Evolutionary conservation across 352 stramenopile genomes (phyloP).

Genomic region (Globisporangium ultimum): DNA sequence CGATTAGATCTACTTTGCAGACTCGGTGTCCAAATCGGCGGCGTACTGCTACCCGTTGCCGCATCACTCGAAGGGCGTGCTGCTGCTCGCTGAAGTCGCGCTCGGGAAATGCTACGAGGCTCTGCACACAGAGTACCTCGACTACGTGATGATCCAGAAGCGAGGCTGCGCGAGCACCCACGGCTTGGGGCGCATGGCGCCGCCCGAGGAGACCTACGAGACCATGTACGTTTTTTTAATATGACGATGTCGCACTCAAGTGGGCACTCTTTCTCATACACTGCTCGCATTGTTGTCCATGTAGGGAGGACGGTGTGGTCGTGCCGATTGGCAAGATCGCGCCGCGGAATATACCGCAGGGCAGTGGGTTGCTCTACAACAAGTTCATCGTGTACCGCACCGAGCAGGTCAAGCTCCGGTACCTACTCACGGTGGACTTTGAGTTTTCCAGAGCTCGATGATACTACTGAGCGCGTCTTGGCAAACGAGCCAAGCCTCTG

Average conservation of each 20-base stretch:
- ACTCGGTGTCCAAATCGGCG: constrained; percentile 76
- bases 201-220: constrained; percentile 36
- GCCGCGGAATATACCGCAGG: constrained; percentile 26
- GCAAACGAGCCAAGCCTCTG: too few species aligned
- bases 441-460: not conserved
- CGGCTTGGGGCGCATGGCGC: constrained; percentile 60
- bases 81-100: constrained; percentile 66
- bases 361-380: constrained; percentile 66
- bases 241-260: not conserved
- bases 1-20: constrained; percentile 86
- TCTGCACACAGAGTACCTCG: constrained; percentile 52
- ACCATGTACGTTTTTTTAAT: constrained; percentile 27
- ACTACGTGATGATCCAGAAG: constrained; percentile 43
- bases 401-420: constrained; percentile 65
- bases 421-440: constrained; percentile 54
- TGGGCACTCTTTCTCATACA: not conserved
- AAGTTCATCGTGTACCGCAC: constrained; percentile 75
- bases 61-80: constrained; percentile 53
- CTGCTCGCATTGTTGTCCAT: not conserved
- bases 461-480: too few species aligned
- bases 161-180: constrained; percentile 48
- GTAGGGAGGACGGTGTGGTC: constrained; percentile 43
- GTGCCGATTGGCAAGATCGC: constrained; percentile 58
- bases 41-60: constrained; percentile 80
- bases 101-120: constrained; percentile 45